phyloP scores from a whole-genome alignment of 140 eudicot genomes.

The Erigeron philadelphicus region DNA sequence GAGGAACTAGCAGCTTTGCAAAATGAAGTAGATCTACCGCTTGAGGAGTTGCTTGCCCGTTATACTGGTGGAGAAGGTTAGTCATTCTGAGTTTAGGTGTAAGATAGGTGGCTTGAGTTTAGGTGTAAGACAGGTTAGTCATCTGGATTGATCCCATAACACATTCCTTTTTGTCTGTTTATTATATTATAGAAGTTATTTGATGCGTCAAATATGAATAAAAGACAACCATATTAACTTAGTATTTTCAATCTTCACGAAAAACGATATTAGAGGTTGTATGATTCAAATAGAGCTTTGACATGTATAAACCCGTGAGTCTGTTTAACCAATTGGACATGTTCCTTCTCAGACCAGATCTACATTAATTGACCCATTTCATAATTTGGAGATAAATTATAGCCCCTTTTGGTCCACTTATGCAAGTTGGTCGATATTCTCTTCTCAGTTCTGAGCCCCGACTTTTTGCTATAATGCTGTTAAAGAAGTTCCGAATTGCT shows the following conservation, averaged over 20 bases:
- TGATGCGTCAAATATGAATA: too few species aligned
- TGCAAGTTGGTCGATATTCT: not conserved
- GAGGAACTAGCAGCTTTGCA: slow-evolving; percentile 86
- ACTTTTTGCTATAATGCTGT: not conserved
- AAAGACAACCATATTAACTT: too few species aligned
- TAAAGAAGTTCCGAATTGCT: not conserved
- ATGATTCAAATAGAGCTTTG: not conserved
- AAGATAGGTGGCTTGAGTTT: slow-evolving; percentile 13
- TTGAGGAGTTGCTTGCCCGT: slow-evolving; percentile 74
- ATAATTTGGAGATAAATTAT: not conserved
- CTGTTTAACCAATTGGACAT: not conserved
- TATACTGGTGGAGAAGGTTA: slow-evolving; percentile 57
- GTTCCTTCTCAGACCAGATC: not conserved
- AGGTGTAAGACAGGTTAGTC: slow-evolving; percentile 14
- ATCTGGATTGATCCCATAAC: not conserved
- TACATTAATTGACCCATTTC: not conserved
- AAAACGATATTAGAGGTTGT: not conserved
- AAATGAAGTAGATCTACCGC: slow-evolving; percentile 76
- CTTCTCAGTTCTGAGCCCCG: not conserved
- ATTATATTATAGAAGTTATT: too few species aligned
- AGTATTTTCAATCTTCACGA: too few species aligned
- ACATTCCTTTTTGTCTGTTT: too few species aligned
- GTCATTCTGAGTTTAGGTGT: slow-evolving; percentile 17
- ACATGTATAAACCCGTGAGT: not conserved
- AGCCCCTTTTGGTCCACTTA: not conserved